Conservation (phyloP, 1,284 basidiomycete genomes). For the Tilletia walkeri region DNA sequence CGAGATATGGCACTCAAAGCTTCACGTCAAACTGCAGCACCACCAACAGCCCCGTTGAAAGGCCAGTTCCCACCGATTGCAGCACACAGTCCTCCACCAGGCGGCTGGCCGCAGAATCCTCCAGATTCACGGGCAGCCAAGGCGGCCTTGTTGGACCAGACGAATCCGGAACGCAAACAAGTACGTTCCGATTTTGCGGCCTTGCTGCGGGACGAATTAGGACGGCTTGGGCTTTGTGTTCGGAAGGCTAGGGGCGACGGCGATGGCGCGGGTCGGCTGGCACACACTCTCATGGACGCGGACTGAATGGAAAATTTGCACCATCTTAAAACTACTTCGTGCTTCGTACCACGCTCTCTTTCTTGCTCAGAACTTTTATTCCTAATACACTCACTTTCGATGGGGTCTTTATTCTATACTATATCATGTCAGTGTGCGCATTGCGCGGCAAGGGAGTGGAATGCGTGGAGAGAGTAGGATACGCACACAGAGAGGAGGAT, state of each 20-base stretch:
- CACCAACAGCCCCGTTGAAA: background rate
- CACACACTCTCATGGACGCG: slow-evolving; percentile 4
- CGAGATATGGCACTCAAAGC: background rate
- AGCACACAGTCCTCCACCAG: background rate
- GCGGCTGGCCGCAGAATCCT: background rate
- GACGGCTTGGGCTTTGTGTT: background rate
- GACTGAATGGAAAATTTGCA: too few relatives aligned
- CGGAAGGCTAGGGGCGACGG: slow-evolving; percentile 5
- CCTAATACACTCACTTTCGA: too few relatives aligned
- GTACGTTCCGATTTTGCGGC: slow-evolving; percentile 4
- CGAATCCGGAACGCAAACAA: background rate
- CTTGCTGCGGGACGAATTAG: background rate
- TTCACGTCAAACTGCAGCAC: background rate
- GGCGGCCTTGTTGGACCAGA: background rate
- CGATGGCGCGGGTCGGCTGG: slow-evolving; percentile 9
- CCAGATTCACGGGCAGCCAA: background rate
- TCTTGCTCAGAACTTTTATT: too few relatives aligned
- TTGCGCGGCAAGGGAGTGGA: too few relatives aligned
- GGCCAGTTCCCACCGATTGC: background rate
- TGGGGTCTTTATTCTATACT: too few relatives aligned
- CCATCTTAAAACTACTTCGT: too few relatives aligned
- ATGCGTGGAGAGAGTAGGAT: too few relatives aligned
- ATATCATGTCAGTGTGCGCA: too few relatives aligned
- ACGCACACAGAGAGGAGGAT: too few relatives aligned
- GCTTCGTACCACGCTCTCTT: too few relatives aligned